Evolutionary conservation across 2,329 filamentous ascomycete genomes (phyloP), one percentile per base, ranked within the genome.

Genomic region (Xylaria multiplex): DNA sequence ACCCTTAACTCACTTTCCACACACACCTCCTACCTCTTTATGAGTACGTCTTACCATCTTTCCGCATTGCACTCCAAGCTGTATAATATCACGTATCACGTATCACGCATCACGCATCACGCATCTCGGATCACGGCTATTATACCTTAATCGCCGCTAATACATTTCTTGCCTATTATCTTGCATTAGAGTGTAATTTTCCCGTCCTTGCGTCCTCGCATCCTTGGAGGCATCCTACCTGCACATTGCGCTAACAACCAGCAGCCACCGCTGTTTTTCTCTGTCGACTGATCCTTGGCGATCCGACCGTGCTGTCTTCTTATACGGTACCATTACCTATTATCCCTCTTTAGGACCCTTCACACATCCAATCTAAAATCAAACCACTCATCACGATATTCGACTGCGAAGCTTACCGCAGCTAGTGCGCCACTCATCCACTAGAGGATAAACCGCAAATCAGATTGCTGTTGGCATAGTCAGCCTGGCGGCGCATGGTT

Each of bases 401-500:
- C 16, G 19, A 32, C 49, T 22, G 55, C 35, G 22, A 24, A 35
- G 8, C 6, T 37, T 49, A 32, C 56, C 50, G 40, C 60, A 6
- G 48, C 46, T 22, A 30, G 50, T 11, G 24, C 16, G 24, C 27
- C 32, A 16, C n/a, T 50, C 19, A 11, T 42, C 22, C 43, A 9
- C 53, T 4, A 40, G 16, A 30, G 42, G 35, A 14, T 19, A 16
- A 24, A 13, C n/a, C 57, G 43, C 53, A 43, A 37, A 27, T 43
- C 2, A 30, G 27, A 32, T 60, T 46, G 43, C 46, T 65, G 24
- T 65, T 40, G 62, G 40, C 67, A 45, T 62, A 59, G 57, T 43
- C 56, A 43, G 59, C 53, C 66, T 64, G 57, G 59, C 52, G 55
- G 59, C 63, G 65, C 64, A 68, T 63, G 43, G 66, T 61, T 57